A percentile compares a stretch with the other conserved stretches of the same genome.
Evolutionary conservation across 2,329 filamentous ascomycete genomes (phyloP).

Genomic region (Sporothrix sp.): DNA sequence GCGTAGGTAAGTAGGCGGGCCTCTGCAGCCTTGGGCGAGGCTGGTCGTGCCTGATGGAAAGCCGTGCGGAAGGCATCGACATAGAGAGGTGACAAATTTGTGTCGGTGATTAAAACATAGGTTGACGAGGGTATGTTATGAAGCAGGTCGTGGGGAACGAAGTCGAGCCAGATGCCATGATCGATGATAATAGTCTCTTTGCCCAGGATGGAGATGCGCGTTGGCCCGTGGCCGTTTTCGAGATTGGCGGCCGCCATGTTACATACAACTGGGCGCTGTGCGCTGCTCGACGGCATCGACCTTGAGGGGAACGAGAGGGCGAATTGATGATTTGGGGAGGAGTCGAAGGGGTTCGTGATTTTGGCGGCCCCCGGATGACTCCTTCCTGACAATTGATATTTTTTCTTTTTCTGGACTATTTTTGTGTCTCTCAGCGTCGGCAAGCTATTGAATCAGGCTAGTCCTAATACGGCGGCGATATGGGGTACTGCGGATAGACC

Average conservation of each 20-base stretch:
- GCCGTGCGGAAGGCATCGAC: conserved; percentile 62
- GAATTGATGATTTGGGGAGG: neutral
- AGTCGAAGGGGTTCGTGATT: neutral
- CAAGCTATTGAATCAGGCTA: too few species aligned
- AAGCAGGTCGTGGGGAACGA: conserved; percentile 73
- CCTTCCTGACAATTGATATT: neutral
- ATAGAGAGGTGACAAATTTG: conserved; percentile 75
- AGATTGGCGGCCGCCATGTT: conserved; percentile 10
- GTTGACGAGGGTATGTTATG: conserved; percentile 71
- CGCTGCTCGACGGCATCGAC: neutral
- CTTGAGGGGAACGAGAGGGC: neutral
- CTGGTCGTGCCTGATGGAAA: conserved; percentile 43
- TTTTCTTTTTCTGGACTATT: neutral
- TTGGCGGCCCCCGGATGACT: neutral
- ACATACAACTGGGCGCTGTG: neutral
- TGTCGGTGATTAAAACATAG: conserved; percentile 94
- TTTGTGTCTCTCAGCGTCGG: conserved; percentile 2
- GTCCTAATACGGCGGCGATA: too few species aligned
- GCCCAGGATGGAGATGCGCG: conserved; percentile 69
- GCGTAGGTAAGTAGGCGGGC: conserved; percentile 74
- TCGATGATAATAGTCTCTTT: conserved; percentile 87
- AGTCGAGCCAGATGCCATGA: conserved; percentile 78
- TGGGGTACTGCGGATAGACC: too few species aligned
- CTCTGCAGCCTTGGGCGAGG: conserved; percentile 26
- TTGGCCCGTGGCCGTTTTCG: conserved; percentile 29